Evolutionary conservation across 495 filamentous ascomycete species (phyloP).

Genomic region (Hyaloscypha bicolor): DNA sequence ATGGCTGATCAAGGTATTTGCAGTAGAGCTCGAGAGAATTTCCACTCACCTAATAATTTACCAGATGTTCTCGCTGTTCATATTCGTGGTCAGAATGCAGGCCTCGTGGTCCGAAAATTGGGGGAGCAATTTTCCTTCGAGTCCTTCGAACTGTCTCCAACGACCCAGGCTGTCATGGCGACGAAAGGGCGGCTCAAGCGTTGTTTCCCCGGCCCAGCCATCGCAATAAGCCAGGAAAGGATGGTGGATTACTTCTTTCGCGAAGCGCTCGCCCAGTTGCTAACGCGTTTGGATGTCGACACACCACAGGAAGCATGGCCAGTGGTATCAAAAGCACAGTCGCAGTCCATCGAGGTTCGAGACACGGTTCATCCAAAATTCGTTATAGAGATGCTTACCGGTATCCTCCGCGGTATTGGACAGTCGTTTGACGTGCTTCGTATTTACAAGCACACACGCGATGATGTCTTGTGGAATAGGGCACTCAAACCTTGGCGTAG

Average conservation of each 20-base stretch:
- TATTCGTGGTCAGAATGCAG: conserved; percentile 63
- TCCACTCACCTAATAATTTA: no score
- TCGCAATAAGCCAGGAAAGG: conserved; percentile 36
- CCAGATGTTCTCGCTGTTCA: conserved; percentile 38
- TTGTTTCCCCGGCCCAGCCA: conserved; percentile 55
- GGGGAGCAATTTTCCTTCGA: conserved; percentile 45
- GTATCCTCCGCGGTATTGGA: conserved; percentile 49
- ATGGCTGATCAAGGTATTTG: no score
- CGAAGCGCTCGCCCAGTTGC: conserved; percentile 41
- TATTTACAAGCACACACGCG: conserved; percentile 60
- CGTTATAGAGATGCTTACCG: conserved; percentile 56
- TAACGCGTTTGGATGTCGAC: conserved; percentile 48
- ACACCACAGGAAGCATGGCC: conserved; percentile 36
- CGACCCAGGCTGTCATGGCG: conserved; percentile 45
- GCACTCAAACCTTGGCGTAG: conserved; percentile 53
- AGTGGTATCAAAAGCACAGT: conserved; percentile 39
- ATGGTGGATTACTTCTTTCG: conserved; percentile 43
- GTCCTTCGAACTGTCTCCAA: conserved; percentile 58
- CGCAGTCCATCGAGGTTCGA: conserved; percentile 55
- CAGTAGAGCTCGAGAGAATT: no score
- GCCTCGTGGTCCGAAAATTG: conserved; percentile 46
- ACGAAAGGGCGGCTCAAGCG: conserved; percentile 53
- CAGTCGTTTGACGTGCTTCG: conserved; percentile 29
- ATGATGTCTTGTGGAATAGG: conserved; percentile 58
- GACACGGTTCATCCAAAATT: conserved; percentile 58